Base-by-base conservation (phyloP, 257 asterid species). In the Echium plantagineum region DNA sequence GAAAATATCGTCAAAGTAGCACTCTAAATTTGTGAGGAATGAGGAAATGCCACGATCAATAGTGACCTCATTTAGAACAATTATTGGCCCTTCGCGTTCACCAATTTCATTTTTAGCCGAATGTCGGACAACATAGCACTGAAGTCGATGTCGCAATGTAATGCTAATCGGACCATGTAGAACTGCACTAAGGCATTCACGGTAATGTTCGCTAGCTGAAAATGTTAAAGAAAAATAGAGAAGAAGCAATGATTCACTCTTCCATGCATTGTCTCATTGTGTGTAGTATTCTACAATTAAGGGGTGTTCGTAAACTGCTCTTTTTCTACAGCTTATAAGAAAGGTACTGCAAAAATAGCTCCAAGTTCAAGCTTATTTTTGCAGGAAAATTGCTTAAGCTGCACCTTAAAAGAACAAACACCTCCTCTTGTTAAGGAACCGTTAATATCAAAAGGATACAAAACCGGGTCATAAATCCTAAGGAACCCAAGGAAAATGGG, bases 381-480 rank as follows among this genome's bases (percentile, higher is more conserved):
- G 46, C 12, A 35, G 46, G 6, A 35, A 35, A 35, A 2, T 6
- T 35, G 10, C 46, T 35, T 35, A 35, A 35, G 46, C 2, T 35
- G 46, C 46, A 35, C 46, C 6, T 35, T 35, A 7, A 35, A 35
- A 8, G 9, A 35, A 35, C 15, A 59, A 18, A 21, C 15, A 8
- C 51, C 13, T 20, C 15, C 2, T 35, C 63, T n/a, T 72, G 58
- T 55, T 62, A 32, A 19, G 18, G 24, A 61, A 73, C 61, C 46
- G 16, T 21, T 31, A 32, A 5, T 30, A 49, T 2, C 30, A 62
- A 48, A 62, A 78, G 99, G 99, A 89, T 93, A 93, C 98, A 66
- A 64, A 84, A 93, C 59, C 94, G 94, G 69, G 99, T 93, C 97
- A 93, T 93, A 81, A 93, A 93, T 69, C 99, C 99, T 56, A 93